Evolutionary conservation across 257 asterid genomes (phyloP).

Genomic region (Solanum dulcamara): DNA sequence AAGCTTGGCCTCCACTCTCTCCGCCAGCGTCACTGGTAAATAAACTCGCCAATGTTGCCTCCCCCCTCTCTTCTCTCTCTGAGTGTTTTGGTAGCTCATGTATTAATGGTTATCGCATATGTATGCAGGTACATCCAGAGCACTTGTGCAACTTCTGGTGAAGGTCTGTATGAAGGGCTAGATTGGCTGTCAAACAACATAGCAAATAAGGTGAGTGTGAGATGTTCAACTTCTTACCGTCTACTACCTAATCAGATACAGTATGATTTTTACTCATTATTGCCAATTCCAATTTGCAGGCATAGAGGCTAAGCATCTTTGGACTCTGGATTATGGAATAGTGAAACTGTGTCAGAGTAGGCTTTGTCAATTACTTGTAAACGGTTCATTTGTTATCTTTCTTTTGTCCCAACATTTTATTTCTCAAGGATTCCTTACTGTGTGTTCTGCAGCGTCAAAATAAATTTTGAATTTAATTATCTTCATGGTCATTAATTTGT

Average conservation of each 20-base stretch:
- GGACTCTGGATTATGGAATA: neutral
- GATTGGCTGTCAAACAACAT: neutral
- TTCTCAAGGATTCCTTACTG: neutral
- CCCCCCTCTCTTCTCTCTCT: too few relatives aligned
- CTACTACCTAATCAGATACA: neutral
- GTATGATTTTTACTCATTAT: neutral
- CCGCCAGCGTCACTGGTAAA: conserved; percentile 2
- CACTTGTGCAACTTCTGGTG: too few relatives aligned
- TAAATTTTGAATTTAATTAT: neutral
- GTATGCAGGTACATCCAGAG: neutral
- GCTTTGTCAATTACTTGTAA: neutral
- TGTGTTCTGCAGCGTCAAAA: neutral
- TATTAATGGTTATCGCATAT: neutral
- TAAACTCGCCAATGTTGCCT: neutral
- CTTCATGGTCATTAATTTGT: neutral
- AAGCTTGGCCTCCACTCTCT: conserved; percentile 3
- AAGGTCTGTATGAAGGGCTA: too few relatives aligned
- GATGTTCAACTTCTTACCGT: neutral
- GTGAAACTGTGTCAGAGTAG: neutral
- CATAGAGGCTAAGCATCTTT: neutral
- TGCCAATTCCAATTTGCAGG: neutral
- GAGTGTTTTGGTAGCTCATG: neutral
- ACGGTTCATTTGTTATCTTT: neutral
- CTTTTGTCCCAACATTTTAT: neutral
- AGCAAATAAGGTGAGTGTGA: neutral